These are phyloP conservation scores for Russula abietina DNA, from an alignment of 768 basidiomycete genomes.

Conservation along the genomic window DNA sequence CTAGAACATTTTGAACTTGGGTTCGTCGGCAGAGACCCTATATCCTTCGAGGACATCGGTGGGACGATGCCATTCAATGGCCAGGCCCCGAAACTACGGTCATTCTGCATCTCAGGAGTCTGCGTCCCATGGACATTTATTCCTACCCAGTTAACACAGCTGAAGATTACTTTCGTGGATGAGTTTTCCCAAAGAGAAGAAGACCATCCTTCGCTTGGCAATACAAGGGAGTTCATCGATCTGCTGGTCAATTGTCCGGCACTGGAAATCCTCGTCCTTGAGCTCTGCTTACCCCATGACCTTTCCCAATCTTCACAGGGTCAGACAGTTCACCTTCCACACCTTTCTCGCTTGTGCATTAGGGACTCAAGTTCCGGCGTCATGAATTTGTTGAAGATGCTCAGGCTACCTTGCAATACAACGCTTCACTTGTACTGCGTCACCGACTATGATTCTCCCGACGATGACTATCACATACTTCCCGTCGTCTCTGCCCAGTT, in stretches of 20 bases:
- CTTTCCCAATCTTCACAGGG: not conserved
- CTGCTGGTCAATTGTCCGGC: not conserved
- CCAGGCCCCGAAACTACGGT: conserved; percentile 5
- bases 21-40: not conserved
- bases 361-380: conserved; percentile 2
- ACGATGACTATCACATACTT: not conserved
- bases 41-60: not conserved
- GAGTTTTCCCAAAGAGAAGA: not conserved
- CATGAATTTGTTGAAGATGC: conserved; percentile 1
- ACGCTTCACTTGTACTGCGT: conserved; percentile 4
- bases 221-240: not conserved
- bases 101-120: not conserved
- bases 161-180: too few species aligned
- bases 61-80: not conserved
- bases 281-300: not conserved
- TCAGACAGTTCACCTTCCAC: conserved; percentile 7
- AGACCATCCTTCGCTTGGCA: not conserved
- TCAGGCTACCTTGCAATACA: not conserved
- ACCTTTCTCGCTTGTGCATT: conserved; percentile 1
- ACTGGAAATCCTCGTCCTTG: conserved; percentile 5
- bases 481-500: conserved; percentile 4
- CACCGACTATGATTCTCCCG: not conserved
- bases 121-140: conserved; percentile 4
- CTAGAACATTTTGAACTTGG: conserved; percentile 13
- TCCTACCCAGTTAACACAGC: conserved; percentile 9